phyloP scores from a whole-genome alignment of 1,284 basidiomycete species.

The Ganoderma sp. region DNA sequence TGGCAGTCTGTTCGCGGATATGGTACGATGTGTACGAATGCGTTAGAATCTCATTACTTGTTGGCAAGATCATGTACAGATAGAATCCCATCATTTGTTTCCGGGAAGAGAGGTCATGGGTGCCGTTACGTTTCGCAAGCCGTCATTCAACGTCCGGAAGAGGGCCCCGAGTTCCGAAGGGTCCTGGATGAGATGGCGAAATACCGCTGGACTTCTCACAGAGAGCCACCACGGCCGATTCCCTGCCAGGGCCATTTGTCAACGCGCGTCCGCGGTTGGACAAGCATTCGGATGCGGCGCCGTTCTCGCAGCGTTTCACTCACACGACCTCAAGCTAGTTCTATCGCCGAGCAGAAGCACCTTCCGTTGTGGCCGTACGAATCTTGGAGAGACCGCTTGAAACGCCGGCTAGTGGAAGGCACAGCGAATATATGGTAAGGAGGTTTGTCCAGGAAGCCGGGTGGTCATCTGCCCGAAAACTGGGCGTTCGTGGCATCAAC shows the following conservation, averaged over 20 bases:
- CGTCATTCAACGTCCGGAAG: conserved; percentile 18
- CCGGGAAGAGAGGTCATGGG: conserved; percentile 23
- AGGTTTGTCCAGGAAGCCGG: neutral
- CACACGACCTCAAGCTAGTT: conserved; percentile 18
- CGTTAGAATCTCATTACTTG: conserved; percentile 26
- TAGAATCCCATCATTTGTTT: conserved; percentile 18
- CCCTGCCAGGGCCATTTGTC: conserved; percentile 5
- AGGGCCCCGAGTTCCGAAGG: conserved; percentile 20
- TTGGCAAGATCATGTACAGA: conserved; percentile 17
- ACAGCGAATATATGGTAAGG: conserved; percentile 2
- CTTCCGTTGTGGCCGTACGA: conserved; percentile 18
- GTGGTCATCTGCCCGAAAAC: neutral
- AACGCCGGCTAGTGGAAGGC: conserved; percentile 9
- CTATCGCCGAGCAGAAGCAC: conserved; percentile 12
- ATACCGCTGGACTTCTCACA: conserved; percentile 7
- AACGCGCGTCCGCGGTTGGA: conserved; percentile 14
- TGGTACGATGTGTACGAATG: conserved; percentile 34
- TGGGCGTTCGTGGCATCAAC: neutral
- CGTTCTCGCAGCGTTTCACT: conserved; percentile 11
- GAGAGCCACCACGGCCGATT: conserved; percentile 12
- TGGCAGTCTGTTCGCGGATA: conserved; percentile 13
- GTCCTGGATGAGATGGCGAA: conserved; percentile 19
- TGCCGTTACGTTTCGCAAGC: conserved; percentile 10
- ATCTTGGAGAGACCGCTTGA: conserved; percentile 14
- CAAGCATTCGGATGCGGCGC: conserved; percentile 16